Base-by-base conservation (phyloP, 805 yeast species). In the Cyberlindnera nakhonratchasimensis region DNA sequence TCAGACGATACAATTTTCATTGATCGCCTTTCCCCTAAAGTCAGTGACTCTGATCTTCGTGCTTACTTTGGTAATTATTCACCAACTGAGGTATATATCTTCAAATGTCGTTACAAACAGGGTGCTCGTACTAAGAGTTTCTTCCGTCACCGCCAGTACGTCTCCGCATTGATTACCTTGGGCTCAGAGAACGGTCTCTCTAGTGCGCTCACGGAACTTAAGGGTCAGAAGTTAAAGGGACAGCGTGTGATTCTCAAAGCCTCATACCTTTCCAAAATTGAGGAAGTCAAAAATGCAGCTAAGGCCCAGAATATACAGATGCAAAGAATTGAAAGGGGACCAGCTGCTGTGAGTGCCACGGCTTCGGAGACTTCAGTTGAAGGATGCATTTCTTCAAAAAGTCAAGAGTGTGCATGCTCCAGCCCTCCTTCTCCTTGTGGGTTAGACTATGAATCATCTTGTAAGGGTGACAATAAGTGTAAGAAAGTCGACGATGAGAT, bases 101-200 rank as follows among this genome's bases (percentile, higher is more conserved):
- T 69, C 53, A 71, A 68, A 52, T 66, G 66, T 29, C 64, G 63
- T 34, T 51, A 55, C 29, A 53, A 50, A 37, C 46, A 51, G 41
- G 53, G 55, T 31, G 51, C 50, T 24, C 35, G 33, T 37, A 49
- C 47, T 12, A 41, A 52, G 55, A 30, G 54, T 52, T 40, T 48
- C 39, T 60, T 67, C 46, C 61, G 37, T 19, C 66, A 64, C 35
- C 64, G 64, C 33, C 61, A 61, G 34, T 52, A 61, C 39, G 70
- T 71, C 12, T 71, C 74, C 39, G 87, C 86, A 39, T 71, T 72
- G 63, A 74, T 70, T 38, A 74, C 70, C 36, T 62, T 74, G 43
- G 65, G 68, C 14, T 65, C 67, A n/a, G 70, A 62, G 2, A 66
- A 58, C 16, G 70, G 71, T 2, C 53, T 75, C 28, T 61, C 62